Evolutionary conservation across 169 alveolate genomes (phyloP).

Genomic region (Perkinsus chesapeaki): DNA sequence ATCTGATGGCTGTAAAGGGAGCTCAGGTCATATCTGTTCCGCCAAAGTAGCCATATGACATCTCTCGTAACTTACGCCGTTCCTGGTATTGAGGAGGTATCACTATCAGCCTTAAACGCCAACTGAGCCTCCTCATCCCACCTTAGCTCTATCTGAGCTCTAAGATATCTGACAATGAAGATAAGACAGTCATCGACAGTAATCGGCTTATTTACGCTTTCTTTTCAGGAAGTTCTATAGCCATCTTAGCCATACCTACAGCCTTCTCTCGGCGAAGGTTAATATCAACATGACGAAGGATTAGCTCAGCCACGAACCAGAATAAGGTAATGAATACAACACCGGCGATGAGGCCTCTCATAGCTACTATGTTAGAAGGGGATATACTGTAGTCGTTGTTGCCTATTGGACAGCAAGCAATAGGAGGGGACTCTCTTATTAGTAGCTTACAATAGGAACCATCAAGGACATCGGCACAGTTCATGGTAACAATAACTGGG

Average conservation of each 20-base stretch:
- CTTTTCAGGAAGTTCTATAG: neutral
- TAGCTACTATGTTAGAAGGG: neutral
- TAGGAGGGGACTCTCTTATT: neutral
- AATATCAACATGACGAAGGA: neutral
- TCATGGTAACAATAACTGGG: neutral
- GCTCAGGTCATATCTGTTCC: neutral
- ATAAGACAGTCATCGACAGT: neutral
- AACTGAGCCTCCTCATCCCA: neutral
- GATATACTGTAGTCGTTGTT: neutral
- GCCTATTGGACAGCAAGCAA: neutral
- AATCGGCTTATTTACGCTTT: neutral
- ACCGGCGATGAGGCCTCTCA: constrained; percentile 1
- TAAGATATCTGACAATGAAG: neutral
- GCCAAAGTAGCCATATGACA: neutral
- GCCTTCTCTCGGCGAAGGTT: neutral
- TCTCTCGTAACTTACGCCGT: neutral
- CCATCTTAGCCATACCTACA: neutral
- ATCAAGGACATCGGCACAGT: neutral
- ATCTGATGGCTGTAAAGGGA: neutral
- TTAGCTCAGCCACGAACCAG: constrained; percentile 2
- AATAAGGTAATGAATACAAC: neutral
- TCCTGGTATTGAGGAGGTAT: neutral
- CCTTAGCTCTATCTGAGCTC: neutral
- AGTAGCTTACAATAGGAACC: neutral
- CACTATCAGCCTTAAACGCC: neutral